Base-by-base conservation (phyloP, 805 yeast species). In the Vanderwaltozyma tropicalis region DNA sequence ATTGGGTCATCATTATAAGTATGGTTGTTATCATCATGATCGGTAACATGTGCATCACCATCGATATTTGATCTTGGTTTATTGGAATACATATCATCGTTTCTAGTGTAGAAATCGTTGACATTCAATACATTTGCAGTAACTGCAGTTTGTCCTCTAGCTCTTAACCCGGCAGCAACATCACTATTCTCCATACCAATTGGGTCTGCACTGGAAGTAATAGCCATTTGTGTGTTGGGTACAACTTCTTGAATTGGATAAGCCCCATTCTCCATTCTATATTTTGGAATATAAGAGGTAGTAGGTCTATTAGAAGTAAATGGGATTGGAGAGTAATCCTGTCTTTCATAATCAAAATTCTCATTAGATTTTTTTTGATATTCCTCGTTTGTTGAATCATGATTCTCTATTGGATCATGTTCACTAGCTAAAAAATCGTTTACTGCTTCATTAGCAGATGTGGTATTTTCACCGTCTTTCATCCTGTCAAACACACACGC, bases 221-320 rank as follows among this genome's bases (percentile, higher is more conserved):
- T 42, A 9, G 49, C 49, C 37, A 47, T 44, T 26, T 53, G 52
- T 8, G 61, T 47, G 31, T 56, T 57, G 18, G 62, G 59, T 2
- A 53, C 48, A 20, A 57, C 61, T 38, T 57, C 60, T 32, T 54
- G 59, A 13, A 55, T 52, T 5, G 57, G 53, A 28, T 37, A 55
- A 14, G 35, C 24, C 21, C 44, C 45, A 20, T 31, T 25, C 14
- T 39, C 49, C 24, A 43, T 41, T 9, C 49, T 29, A 22, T 51
- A 49, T 37, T 53, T 53, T 6, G 58, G 61, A n/a, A 53, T 49
- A 34, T 57, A 55, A 7, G 50, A 39, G 3, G 49, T 41, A 3
- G 46, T 40, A 11, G 49, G 49, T 5, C 35, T 27, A 12, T 37
- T 16, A 4, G 35, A 19, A 2, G 34, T 28, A 10, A 32, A 40